Evolutionary conservation across 106 monocot genomes (phyloP).

Genomic region (Phalaenopsis aphrodite): DNA sequence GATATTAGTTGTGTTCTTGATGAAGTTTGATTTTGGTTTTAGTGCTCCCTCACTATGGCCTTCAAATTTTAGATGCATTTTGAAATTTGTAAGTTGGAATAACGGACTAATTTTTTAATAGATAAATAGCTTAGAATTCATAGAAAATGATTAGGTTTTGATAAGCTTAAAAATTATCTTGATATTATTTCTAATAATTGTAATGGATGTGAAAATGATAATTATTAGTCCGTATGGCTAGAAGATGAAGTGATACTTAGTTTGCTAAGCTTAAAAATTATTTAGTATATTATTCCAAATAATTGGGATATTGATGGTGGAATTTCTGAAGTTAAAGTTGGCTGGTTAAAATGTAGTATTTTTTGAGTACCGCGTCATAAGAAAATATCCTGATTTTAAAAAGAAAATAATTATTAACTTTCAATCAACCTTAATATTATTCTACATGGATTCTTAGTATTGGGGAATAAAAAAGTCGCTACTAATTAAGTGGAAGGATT

Average conservation of each 20-base stretch:
- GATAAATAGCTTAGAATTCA: background rate
- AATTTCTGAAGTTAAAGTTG: too few relatives aligned
- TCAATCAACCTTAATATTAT: too few relatives aligned
- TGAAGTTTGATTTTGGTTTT: background rate
- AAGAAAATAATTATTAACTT: too few relatives aligned
- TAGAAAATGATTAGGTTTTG: background rate
- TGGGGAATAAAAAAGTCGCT: too few relatives aligned
- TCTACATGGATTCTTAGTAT: too few relatives aligned
- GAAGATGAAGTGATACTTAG: background rate
- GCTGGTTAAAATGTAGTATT: too few relatives aligned
- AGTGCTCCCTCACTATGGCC: background rate
- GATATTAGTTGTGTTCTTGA: background rate
- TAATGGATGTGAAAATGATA: background rate
- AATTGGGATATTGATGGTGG: too few relatives aligned
- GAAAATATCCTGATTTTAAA: too few relatives aligned
- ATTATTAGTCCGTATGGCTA: background rate
- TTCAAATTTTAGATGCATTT: background rate
- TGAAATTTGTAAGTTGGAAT: background rate
- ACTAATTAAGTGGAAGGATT: too few relatives aligned
- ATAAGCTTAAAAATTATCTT: background rate
- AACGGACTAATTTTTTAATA: background rate
- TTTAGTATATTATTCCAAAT: background rate
- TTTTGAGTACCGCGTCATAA: too few relatives aligned
- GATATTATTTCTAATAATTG: background rate
- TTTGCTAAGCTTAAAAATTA: background rate